Conservation (phyloP, 306 rosid species). For the Casuarina cunninghamiana region DNA sequence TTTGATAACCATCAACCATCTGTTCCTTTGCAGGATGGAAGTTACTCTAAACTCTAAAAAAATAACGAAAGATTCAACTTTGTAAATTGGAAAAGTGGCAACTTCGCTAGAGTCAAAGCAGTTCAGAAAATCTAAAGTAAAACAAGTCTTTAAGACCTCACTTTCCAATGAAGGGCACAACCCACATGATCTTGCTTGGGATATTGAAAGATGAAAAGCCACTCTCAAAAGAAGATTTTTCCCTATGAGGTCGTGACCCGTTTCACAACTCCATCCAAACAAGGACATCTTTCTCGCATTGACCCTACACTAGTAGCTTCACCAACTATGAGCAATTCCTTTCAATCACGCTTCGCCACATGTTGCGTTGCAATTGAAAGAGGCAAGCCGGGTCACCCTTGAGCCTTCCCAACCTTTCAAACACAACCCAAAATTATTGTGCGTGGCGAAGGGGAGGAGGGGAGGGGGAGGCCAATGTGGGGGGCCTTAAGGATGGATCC, state of each 20-base stretch:
- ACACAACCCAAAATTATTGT: conserved; percentile 52
- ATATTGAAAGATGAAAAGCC: conserved; percentile 55
- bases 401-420: conserved; percentile 44
- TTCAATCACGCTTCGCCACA: background rate
- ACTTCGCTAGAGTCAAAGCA: conserved; percentile 42
- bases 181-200: conserved; percentile 78
- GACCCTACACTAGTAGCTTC: conserved; percentile 37
- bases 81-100: conserved; percentile 31
- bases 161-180: conserved; percentile 65
- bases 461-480: conserved; percentile 36
- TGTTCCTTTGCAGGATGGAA: background rate
- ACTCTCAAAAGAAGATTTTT: conserved; percentile 42
- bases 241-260: background rate
- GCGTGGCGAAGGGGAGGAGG: conserved; percentile 27
- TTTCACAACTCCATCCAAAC: conserved; percentile 31
- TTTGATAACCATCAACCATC: background rate
- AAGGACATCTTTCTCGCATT: conserved; percentile 15
- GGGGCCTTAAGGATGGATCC: conserved; percentile 56
- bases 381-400: conserved; percentile 32
- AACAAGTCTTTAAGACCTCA: conserved; percentile 38
- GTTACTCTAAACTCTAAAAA: background rate
- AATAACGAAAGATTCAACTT: background rate
- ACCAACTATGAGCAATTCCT: conserved; percentile 26
- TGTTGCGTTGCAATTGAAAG: conserved; percentile 18
- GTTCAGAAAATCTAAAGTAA: conserved; percentile 29